phyloP scores from a whole-genome alignment of 164 flowering plant species.

The Kingdonia uniflora region DNA sequence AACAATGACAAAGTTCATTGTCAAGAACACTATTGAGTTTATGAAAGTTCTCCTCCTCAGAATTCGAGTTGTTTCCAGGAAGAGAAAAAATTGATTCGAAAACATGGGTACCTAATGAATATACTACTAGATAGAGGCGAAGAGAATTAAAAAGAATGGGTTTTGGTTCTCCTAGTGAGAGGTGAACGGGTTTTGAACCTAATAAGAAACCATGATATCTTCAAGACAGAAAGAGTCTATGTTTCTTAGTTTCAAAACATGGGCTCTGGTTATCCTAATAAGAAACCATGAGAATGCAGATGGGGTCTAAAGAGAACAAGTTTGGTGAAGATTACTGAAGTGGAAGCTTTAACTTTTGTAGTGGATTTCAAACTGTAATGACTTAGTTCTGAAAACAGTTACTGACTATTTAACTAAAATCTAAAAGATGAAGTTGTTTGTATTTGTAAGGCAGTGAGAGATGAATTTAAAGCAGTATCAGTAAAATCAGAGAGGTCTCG shows the following conservation, averaged over 20 bases:
- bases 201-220: not conserved
- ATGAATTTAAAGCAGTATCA: conserved; percentile 33
- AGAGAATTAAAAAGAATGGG: conserved; percentile 13
- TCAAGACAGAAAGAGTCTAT: not conserved
- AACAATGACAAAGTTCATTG: conserved; percentile 4
- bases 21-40: conserved; percentile 12
- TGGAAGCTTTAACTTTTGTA: not conserved
- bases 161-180: conserved; percentile 25
- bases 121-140: conserved; percentile 1
- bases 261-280: not conserved
- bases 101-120: conserved; percentile 32
- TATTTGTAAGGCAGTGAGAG: conserved; percentile 12
- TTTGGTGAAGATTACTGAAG: too few species aligned
- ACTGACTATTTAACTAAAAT: not conserved
- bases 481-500: conserved; percentile 50
- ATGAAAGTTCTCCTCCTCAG: conserved; percentile 36
- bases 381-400: conserved; percentile 2
- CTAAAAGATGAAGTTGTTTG: not conserved
- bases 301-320: too few species aligned
- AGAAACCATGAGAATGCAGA: not conserved
- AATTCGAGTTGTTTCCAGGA: conserved; percentile 48
- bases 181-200: not conserved
- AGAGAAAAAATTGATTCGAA: conserved; percentile 58
- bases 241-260: not conserved
- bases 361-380: conserved; percentile 1